These are phyloP conservation scores for Allantophomopsis lycopodina DNA, from an alignment of 2,329 filamentous ascomycete species.

Conservation along the genomic window DNA sequence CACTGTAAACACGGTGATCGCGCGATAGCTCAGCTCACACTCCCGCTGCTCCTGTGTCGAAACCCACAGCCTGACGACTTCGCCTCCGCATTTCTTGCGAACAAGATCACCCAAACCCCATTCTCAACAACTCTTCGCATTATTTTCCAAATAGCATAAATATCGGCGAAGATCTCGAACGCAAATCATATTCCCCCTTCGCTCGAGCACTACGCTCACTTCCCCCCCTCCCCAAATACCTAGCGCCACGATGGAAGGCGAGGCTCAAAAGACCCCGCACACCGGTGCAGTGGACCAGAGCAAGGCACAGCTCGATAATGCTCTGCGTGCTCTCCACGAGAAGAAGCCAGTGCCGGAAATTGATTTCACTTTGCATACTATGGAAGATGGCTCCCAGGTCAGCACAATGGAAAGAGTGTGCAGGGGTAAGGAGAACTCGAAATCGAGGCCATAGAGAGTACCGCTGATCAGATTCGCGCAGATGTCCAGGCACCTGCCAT, in stretches of 20 bases:
- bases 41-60: no score
- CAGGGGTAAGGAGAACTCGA: constrained; percentile 58
- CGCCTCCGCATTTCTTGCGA: no score
- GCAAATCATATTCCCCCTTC: no score
- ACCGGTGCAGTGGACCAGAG: constrained; percentile 9
- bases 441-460: background rate
- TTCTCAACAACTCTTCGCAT: no score
- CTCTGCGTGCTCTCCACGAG: constrained; percentile 79
- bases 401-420: constrained; percentile 92
- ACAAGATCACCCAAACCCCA: no score
- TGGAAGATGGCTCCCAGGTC: constrained; percentile 94
- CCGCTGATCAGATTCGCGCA: constrained; percentile 23
- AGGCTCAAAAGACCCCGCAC: constrained; percentile 9
- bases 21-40: no score
- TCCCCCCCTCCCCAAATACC: background rate
- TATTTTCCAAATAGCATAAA: no score
- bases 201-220: no score
- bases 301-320: constrained; percentile 61
- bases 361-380: constrained; percentile 94
- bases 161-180: no score
- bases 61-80: no score
- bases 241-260: constrained; percentile 14
- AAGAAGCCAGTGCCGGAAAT: constrained; percentile 97
- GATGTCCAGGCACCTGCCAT: constrained; percentile 97
- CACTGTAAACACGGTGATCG: no score